Evolutionary conservation across 2,329 filamentous ascomycete species (phyloP).

Genomic region (Mariannaea elegans): DNA sequence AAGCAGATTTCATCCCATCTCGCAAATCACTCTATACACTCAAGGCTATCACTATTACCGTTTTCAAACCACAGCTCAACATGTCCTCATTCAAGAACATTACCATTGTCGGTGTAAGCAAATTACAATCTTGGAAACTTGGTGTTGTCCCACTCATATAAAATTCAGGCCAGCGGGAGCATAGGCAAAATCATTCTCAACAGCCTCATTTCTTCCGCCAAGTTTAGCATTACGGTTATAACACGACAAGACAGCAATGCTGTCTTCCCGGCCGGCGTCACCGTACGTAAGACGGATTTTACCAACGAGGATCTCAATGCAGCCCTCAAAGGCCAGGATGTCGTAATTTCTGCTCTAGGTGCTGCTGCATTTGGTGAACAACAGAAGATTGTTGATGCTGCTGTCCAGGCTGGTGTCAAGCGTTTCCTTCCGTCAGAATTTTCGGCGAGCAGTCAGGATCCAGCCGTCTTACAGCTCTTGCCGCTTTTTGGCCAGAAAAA

Average conservation of each 20-base stretch:
- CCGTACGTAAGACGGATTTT: slow-evolving; percentile 26
- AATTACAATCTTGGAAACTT: not conserved
- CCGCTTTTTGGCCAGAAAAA: slow-evolving; percentile 34
- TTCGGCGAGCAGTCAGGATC: slow-evolving; percentile 42
- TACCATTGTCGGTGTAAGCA: slow-evolving; percentile 13
- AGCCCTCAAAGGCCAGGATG: slow-evolving; percentile 26
- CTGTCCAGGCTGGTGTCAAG: slow-evolving; percentile 61
- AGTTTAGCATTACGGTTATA: slow-evolving; percentile 23
- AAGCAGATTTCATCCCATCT: no score
- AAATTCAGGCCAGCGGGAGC: slow-evolving; percentile 31
- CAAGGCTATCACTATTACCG: no score
- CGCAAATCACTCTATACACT: no score
- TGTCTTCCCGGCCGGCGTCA: slow-evolving; percentile 9
- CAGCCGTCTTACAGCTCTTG: slow-evolving; percentile 23
- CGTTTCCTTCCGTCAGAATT: slow-evolving; percentile 65
- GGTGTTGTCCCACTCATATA: not conserved
- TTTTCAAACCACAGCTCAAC: not conserved
- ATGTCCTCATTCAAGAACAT: slow-evolving; percentile 14
- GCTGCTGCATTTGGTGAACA: slow-evolving; percentile 53
- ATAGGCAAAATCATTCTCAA: slow-evolving; percentile 28
- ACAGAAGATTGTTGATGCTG: slow-evolving; percentile 59
- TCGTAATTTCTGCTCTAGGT: slow-evolving; percentile 53
- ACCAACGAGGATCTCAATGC: slow-evolving; percentile 6
- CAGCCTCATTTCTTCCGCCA: slow-evolving; percentile 10
- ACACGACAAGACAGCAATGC: slow-evolving; percentile 21